A percentile compares a stretch with the other conserved stretches of the same genome.
Conservation (phyloP, 345 rosid genomes). For the Populus euphratica region DNA sequence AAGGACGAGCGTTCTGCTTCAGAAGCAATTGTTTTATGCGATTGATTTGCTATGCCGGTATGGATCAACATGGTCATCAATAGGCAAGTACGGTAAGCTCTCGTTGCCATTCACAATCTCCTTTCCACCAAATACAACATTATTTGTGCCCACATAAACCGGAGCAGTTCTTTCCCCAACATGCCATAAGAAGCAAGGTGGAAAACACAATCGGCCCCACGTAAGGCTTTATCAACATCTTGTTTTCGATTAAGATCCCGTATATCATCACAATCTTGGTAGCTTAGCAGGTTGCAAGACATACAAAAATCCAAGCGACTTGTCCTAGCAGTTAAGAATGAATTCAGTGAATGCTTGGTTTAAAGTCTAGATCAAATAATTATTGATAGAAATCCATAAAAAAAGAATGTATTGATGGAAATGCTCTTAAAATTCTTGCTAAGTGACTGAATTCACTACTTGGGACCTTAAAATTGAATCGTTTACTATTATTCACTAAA, state of each 20-base stretch:
- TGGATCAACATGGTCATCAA: conserved; percentile 68
- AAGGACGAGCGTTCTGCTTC: conserved; percentile 68
- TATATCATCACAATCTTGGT: conserved; percentile 10
- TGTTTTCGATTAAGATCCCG: conserved; percentile 56
- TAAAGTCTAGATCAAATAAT: no score
- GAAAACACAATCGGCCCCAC: conserved; percentile 72
- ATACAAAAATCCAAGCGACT: background rate
- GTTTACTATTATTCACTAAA: no score
- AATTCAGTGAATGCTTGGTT: background rate
- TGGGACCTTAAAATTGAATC: no score
- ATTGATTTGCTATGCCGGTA: conserved; percentile 75
- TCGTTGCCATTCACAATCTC: conserved; percentile 84
- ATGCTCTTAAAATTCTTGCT: background rate
- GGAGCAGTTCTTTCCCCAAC: conserved; percentile 96
- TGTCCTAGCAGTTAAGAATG: background rate
- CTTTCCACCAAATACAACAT: conserved; percentile 86
- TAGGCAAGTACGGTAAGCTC: conserved; percentile 68
- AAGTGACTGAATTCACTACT: no score
- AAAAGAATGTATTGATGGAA: background rate
- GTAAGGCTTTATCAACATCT: conserved; percentile 62
- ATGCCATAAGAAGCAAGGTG: conserved; percentile 92
- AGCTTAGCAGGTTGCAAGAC: background rate
- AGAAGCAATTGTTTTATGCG: conserved; percentile 76
- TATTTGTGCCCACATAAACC: conserved; percentile 78
- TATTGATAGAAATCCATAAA: background rate